phyloP scores from a whole-genome alignment of 202 grass and related monocot species.

The Brachypodium distachyon region DNA sequence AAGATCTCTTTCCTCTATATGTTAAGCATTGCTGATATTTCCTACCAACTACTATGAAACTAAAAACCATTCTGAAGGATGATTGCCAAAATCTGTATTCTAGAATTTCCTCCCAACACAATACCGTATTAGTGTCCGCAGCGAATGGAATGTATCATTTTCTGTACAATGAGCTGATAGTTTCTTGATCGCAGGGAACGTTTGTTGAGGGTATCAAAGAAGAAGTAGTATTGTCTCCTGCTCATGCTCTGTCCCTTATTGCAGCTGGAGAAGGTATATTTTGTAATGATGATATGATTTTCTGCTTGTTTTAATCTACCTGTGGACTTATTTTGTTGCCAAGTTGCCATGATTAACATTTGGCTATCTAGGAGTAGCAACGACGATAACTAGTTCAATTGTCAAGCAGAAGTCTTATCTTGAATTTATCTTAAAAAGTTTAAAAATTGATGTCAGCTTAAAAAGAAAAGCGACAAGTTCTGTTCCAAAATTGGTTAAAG shows the following conservation, averaged over 20 bases:
- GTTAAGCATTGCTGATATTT: neutral
- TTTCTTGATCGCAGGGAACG: conserved; percentile 54
- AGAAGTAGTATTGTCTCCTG: conserved; percentile 99
- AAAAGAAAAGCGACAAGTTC: neutral
- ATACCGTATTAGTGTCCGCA: neutral
- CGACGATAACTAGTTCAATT: neutral
- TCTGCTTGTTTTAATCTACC: neutral
- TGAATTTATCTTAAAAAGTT: neutral
- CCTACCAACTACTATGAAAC: conserved; percentile 1
- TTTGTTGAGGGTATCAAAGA: conserved; percentile 99
- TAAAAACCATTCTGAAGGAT: conserved; percentile 13
- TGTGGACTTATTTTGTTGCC: neutral
- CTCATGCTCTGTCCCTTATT: conserved; percentile 96
- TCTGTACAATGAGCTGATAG: conserved; percentile 5
- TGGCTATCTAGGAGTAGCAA: neutral
- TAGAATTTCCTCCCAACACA: neutral
- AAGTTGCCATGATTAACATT: neutral
- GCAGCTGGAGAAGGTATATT: conserved; percentile 92
- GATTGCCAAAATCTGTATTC: neutral
- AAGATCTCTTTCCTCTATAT: neutral
- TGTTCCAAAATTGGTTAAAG: neutral
- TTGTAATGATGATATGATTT: neutral
- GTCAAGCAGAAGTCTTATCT: neutral
- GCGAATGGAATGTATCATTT: conserved; percentile 2
- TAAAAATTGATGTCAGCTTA: neutral